These are phyloP conservation scores for Hamamelis virginiana DNA, from an alignment of 164 flowering plant species.

Conservation along the genomic window DNA sequence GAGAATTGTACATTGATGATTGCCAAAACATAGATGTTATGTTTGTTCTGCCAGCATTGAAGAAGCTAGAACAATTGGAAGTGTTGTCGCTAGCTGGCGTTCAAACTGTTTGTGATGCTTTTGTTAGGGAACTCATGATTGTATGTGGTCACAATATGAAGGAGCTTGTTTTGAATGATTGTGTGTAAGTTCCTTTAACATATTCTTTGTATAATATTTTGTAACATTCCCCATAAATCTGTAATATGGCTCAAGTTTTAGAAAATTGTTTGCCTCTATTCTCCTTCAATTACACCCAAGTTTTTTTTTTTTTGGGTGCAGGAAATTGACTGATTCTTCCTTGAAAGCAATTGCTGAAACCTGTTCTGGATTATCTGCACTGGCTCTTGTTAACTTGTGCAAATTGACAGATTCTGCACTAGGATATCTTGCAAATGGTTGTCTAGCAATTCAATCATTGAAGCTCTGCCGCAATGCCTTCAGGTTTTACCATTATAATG, in stretches of 20 bases:
- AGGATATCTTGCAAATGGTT: slow-evolving; percentile 70
- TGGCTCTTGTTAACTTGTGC: slow-evolving; percentile 57
- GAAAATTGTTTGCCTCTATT: not conserved
- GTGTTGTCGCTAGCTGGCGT: slow-evolving; percentile 65
- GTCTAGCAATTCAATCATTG: slow-evolving; percentile 48
- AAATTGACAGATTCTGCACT: slow-evolving; percentile 73
- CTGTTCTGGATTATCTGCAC: slow-evolving; percentile 54
- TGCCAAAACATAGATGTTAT: slow-evolving; percentile 60
- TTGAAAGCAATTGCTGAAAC: slow-evolving; percentile 52
- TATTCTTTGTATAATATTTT: not conserved
- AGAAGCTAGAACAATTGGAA: slow-evolving; percentile 56
- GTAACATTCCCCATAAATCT: not conserved
- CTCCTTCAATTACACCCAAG: not conserved
- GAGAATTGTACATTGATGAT: slow-evolving; percentile 73
- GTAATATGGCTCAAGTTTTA: not conserved
- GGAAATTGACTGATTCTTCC: slow-evolving; percentile 76
- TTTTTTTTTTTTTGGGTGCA: slow-evolving; percentile 32
- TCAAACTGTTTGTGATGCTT: slow-evolving; percentile 55
- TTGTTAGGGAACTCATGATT: slow-evolving; percentile 42
- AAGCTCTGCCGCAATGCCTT: slow-evolving; percentile 60
- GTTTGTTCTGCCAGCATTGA: slow-evolving; percentile 60
- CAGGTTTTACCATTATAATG: slow-evolving; percentile 47
- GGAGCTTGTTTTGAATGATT: slow-evolving; percentile 66
- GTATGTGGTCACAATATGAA: slow-evolving; percentile 53
- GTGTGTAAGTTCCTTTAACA: slow-evolving; percentile 47